phyloP scores from a whole-genome alignment of 2,329 filamentous ascomycete species.

The Xylaria sp. region DNA sequence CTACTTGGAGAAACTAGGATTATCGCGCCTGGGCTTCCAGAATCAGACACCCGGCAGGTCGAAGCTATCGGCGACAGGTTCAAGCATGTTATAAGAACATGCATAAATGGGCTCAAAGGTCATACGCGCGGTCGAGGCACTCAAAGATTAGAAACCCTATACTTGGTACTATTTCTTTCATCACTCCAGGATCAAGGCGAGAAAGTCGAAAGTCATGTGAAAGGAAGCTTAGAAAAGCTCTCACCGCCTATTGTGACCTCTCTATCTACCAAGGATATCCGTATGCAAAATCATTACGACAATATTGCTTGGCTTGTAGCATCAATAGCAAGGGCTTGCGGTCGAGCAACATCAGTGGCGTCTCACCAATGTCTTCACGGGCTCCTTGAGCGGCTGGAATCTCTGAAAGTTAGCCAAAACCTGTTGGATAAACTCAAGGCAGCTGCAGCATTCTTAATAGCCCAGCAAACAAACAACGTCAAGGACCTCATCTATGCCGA shows the following conservation, averaged over 20 bases:
- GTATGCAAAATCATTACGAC: constrained; percentile 41
- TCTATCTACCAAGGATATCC: constrained; percentile 31
- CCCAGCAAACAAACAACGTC: constrained; percentile 63
- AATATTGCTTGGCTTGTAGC: constrained; percentile 45
- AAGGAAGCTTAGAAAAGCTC: constrained; percentile 36
- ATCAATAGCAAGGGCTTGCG: constrained; percentile 46
- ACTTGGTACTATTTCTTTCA: constrained; percentile 44
- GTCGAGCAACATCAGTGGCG: constrained; percentile 43
- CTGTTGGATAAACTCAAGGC: constrained; percentile 53
- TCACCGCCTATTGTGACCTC: constrained; percentile 27
- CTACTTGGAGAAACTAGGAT: constrained; percentile 44
- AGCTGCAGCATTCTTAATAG: constrained; percentile 62
- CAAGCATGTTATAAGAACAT: constrained; percentile 47
- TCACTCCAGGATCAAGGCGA: constrained; percentile 33
- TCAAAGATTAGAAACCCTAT: constrained; percentile 38
- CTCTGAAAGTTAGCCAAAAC: constrained; percentile 48
- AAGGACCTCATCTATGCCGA: constrained; percentile 66
- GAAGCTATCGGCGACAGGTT: constrained; percentile 41
- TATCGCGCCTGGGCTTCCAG: constrained; percentile 24
- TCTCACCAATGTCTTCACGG: constrained; percentile 45
- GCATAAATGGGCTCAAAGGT: constrained; percentile 41
- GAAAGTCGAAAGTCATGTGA: constrained; percentile 30
- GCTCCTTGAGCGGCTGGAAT: constrained; percentile 55
- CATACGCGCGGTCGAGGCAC: constrained; percentile 30
- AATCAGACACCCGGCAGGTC: constrained; percentile 37